Evolutionary conservation across 345 rosid species (phyloP), one percentile per base, ranked within the genome.

Genomic region (Citrus mangshanensis): DNA sequence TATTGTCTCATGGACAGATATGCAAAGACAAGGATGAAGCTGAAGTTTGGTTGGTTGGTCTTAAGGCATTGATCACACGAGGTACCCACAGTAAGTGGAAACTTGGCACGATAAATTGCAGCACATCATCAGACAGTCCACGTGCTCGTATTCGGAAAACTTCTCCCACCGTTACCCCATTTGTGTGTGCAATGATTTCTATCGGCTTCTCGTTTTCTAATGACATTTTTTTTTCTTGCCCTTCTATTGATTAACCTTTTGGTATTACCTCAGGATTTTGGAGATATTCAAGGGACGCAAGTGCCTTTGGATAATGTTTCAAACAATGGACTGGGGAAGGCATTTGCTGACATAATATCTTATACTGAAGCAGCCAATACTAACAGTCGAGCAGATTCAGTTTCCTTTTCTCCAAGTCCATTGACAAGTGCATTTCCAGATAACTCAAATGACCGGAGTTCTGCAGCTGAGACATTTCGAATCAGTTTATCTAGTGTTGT

Each of bases 11-110:
- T 85, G 79, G 68, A 76, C 89, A 95, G 98, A 93, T 95, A 81
- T 93, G 98, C 77, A 95, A 95, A 85, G 98, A 93, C 89, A 95
- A 92, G 86, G 98, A 93, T 76, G 98, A 95, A 89, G 98, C 98
- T 75, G 98, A 95, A 83, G 89, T 95, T 80, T 92, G 98, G 98
- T 90, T 95, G 79, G 90, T 84, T 73, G 97, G 95, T 81, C 89
- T 95, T 61, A 91, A 93, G 84, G 91, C 93, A 65, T 77, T 93
- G 82, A 89, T 87, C 62, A 76, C 88, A 70, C 85, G 81, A 32
- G 84, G 83, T 71, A 84, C 81, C 79, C 63, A 68, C 55, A 80
- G 81, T 40, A 92, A 86, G 83, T 90, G 94, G 92, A 88, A 82
- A 84, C 84, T 65, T 70, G 91, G 85, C 38, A 77, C 84, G 42